These are phyloP conservation scores for Starmerella riodocensis DNA, from an alignment of 805 yeast genomes.

Conservation along the genomic window DNA sequence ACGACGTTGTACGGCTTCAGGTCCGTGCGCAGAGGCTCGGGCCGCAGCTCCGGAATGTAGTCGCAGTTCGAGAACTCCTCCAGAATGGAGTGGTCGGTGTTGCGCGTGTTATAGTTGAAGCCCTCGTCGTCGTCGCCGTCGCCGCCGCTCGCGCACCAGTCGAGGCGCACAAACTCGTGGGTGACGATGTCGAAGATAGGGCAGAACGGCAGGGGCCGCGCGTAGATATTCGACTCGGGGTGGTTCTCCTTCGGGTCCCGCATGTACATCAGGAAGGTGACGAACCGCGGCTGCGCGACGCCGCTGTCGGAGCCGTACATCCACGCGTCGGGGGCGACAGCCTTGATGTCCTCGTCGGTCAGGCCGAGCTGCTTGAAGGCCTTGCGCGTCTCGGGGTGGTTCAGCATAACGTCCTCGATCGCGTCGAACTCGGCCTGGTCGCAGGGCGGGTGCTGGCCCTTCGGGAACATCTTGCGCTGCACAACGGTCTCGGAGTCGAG, in stretches of 20 bases:
- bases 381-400: conserved; percentile 87
- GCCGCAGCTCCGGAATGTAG: conserved; percentile 57
- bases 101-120: conserved; percentile 43
- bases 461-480: conserved; percentile 41
- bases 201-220: conserved; percentile 58
- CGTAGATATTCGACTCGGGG: conserved; percentile 41
- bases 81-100: conserved; percentile 41
- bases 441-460: conserved; percentile 58
- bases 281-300: conserved; percentile 26
- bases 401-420: conserved; percentile 21
- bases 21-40: conserved; percentile 45
- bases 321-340: conserved; percentile 35
- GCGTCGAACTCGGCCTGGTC: conserved; percentile 36
- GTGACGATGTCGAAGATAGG: conserved; percentile 58
- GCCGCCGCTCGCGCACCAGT: conserved; percentile 56
- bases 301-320: conserved; percentile 62
- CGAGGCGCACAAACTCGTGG: conserved; percentile 53
- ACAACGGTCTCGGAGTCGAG: conserved; percentile 49
- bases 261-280: conserved; percentile 65
- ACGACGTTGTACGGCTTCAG: conserved; percentile 61
- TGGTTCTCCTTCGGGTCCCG: conserved; percentile 44
- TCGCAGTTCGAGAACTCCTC: conserved; percentile 48
- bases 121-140: conserved; percentile 50
- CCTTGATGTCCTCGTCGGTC: conserved; percentile 15
- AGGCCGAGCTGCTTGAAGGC: conserved; percentile 74